Conservation (phyloP, 2,329 filamentous ascomycete species). For the Alternaria arbusti region DNA sequence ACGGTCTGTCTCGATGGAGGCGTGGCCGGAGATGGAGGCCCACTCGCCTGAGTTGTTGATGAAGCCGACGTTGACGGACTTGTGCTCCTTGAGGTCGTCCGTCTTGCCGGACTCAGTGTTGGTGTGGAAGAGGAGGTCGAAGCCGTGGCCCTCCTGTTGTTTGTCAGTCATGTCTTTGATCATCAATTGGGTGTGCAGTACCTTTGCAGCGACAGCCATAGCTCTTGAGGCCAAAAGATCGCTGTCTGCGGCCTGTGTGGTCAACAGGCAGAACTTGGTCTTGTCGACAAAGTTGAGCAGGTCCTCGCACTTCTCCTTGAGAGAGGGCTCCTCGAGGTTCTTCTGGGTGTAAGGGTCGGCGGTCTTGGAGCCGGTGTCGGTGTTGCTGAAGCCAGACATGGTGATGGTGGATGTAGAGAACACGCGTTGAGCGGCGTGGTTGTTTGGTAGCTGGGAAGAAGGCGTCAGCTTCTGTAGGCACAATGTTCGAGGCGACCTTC, state of each 20-base stretch:
- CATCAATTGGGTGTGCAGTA: constrained; percentile 48
- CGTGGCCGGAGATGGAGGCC: constrained; percentile 82
- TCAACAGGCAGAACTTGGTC: constrained; percentile 89
- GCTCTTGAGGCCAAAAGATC: constrained; percentile 78
- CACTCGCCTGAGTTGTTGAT: constrained; percentile 78
- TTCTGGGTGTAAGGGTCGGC: constrained; percentile 82
- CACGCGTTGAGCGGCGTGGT: constrained; percentile 8
- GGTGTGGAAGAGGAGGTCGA: constrained; percentile 88
- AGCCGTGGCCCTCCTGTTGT: constrained; percentile 72
- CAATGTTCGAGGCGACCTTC: constrained; percentile 11
- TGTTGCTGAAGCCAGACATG: constrained; percentile 49
- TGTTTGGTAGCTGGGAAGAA: constrained; percentile 21
- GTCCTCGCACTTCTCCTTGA: constrained; percentile 78
- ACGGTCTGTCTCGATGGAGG: constrained; percentile 73
- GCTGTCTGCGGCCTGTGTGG: constrained; percentile 70
- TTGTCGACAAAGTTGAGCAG: constrained; percentile 72
- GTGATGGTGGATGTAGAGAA: constrained; percentile 18
- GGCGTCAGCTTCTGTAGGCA: constrained; percentile 27
- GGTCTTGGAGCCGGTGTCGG: constrained; percentile 51
- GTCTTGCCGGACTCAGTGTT: constrained; percentile 92
- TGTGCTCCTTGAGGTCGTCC: constrained; percentile 74
- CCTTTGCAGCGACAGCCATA: constrained; percentile 84
- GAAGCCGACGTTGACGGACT: constrained; percentile 82
- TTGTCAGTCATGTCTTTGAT: constrained; percentile 1
- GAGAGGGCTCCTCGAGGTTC: constrained; percentile 72